Evolutionary conservation across 2,329 filamentous ascomycete genomes (phyloP), one percentile per base, ranked within the genome.

Genomic region (Leptographium galeiforme): DNA sequence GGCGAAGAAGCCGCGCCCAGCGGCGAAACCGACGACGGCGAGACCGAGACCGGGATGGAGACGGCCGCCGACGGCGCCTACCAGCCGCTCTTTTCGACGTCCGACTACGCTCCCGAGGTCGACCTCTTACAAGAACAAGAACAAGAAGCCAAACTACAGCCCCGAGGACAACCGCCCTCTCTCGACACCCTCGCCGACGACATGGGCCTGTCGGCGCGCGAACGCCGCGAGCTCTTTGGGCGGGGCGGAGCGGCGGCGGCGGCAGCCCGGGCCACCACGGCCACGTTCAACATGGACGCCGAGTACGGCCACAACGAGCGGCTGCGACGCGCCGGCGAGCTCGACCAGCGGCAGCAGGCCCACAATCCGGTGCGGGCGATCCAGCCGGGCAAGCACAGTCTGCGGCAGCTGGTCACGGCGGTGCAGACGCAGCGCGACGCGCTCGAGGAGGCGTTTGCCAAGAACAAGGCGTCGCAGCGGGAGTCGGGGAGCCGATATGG

Each of bases 241-340:
- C 85, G 90, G 6, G 67, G 67, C 25, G 75, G 75, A 58, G 71
- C 54, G 2, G 51, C 51, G 0, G 62, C 66, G 8, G 72, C 78
- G n/a, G 72, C 78, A n/a, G 73, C 30, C 34, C 2, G 73, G 3
- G 73, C 79, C n/a, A 82, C 79, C 45, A 77, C 95, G 40, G 77
- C 90, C 58, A 89, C 85, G 62, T 95, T 96, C 76, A 88, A 95
- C 69, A 90, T 89, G 59, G 89, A 94, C 64, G 72, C 74, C 55
- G 90, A 96, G 70, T 97, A 97, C 67, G 79, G 77, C 30, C 81
- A 86, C 62, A 97, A 97, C 66, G 87, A 95, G 69, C 75, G 76
- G 59, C 65, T 94, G 25, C 79, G 88, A 12, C 78, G 82, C 18
- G 72, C 79, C 50, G 84, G 86, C 63, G 81, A 90, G 30, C 70